A percentile compares a stretch with the other conserved stretches of the same genome.
Conservation (phyloP, 2,329 filamentous ascomycete genomes). For the Tolypocladium sp. region DNA sequence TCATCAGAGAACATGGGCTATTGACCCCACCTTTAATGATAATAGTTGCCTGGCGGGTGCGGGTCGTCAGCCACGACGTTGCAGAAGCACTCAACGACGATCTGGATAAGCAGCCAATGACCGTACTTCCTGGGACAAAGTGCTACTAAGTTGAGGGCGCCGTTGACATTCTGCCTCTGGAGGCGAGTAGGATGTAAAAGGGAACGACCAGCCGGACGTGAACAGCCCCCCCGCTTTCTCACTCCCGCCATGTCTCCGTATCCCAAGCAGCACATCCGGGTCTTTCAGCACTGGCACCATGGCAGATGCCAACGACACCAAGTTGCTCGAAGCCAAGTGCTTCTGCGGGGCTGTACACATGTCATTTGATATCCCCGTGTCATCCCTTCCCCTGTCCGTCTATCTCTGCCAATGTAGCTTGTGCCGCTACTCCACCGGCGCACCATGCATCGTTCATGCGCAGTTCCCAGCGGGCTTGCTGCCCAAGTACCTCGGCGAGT, state of each 20-base stretch:
- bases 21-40: neutral
- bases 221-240: neutral
- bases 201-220: neutral
- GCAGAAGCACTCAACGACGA: neutral
- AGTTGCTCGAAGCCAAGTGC: constrained; percentile 34
- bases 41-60: neutral
- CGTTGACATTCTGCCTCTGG: neutral
- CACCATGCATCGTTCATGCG: constrained; percentile 32
- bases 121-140: neutral
- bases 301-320: constrained; percentile 11
- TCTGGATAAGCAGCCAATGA: neutral
- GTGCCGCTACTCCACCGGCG: constrained; percentile 33
- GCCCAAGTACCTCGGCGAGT: constrained; percentile 30
- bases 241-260: neutral
- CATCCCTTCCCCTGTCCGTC: constrained; percentile 28
- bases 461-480: constrained; percentile 21
- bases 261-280: neutral
- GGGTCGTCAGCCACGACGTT: neutral
- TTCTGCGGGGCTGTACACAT: constrained; percentile 34
- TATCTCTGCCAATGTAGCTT: constrained; percentile 37
- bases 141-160: neutral
- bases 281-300: constrained; percentile 4
- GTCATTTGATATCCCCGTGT: constrained; percentile 27
- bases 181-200: too few species aligned
- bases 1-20: neutral